Evolutionary conservation across 2,329 filamentous ascomycete species (phyloP), one percentile per base, ranked within the genome.

Genomic region (Talaromyces islandicus): DNA sequence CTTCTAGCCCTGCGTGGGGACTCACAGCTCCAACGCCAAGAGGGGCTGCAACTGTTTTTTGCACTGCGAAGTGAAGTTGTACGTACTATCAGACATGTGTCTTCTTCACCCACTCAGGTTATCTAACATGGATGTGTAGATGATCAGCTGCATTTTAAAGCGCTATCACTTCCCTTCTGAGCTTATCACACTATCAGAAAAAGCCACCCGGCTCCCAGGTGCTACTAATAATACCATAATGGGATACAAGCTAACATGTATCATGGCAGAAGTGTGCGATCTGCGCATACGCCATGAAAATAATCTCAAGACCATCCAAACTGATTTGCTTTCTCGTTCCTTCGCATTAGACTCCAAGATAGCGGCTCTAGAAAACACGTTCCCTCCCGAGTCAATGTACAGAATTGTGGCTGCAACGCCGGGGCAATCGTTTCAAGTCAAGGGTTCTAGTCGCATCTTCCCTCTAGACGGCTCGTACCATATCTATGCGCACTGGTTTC

Each of bases 21-120:
- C 2, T 65, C 73, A 21, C 73, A 76, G 55, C 65, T 78, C 35
- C 71, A 75, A 59, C 70, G 66, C 52, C 71, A 77, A 24, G 75
- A 78, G 53, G 81, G 82, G 5, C 75, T 84, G 62, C 76, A 80
- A 35, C 78, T 80, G 4, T 78, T 86, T 57, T 65, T 85, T 17
- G 82, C 85, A 63, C 70, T 86, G 41, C 79, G 82, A 60, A 85
- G 80, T 66, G 82, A 83, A 41, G 78, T 86, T 71, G 81, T 86
- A 71, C 46, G 73, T 68, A 46, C 17, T 38, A 27, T 27, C n/a
- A n/a, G n/a, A 24, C 9, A 17, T 19, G 24, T 21, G 12, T 35
- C 32, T 24, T 7, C 19, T 17, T 46, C 43, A 4, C 19, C n/a
- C 4, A 12, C 10, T 4, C 32, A 38, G n/a, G 3, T 46, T 38